A percentile compares a stretch with the other conserved stretches of the same genome.
These are phyloP conservation scores for Picochlorum costavermella DNA, from an alignment of 139 green algal species.

Conservation along the genomic window DNA sequence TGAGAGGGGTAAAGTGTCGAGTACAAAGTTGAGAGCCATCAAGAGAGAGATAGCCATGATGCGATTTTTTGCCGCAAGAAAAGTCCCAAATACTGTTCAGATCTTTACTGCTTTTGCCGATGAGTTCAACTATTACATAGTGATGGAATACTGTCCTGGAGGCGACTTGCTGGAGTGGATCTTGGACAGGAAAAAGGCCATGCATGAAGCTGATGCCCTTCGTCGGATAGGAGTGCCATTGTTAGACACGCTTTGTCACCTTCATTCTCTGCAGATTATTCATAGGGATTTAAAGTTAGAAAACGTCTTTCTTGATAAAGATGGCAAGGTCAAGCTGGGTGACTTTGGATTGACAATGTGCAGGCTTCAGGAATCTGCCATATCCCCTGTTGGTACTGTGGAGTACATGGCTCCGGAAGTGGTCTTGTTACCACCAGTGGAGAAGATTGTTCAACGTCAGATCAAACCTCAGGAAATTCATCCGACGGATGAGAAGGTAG, in stretches of 20 bases:
- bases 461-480: slow-evolving; percentile 35
- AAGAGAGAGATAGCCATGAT: slow-evolving; percentile 64
- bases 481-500: slow-evolving; percentile 54
- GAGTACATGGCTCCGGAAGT: slow-evolving; percentile 75
- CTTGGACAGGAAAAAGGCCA: slow-evolving; percentile 43
- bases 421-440: slow-evolving; percentile 45
- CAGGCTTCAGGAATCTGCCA: slow-evolving; percentile 52
- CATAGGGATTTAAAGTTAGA: slow-evolving; percentile 75
- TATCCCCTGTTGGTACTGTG: slow-evolving; percentile 64
- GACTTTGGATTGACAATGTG: slow-evolving; percentile 65
- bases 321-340: slow-evolving; percentile 41
- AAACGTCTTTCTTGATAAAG: slow-evolving; percentile 59
- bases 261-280: slow-evolving; percentile 55
- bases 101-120: slow-evolving; percentile 58
- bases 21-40: slow-evolving; percentile 50
- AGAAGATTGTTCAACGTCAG: slow-evolving; percentile 37
- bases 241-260: slow-evolving; percentile 34
- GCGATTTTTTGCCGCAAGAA: slow-evolving; percentile 51
- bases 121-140: slow-evolving; percentile 47
- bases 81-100: slow-evolving; percentile 39
- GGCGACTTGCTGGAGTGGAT: slow-evolving; percentile 62
- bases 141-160: slow-evolving; percentile 61
- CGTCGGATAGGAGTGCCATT: slow-evolving; percentile 39
- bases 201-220: slow-evolving; percentile 42
- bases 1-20: slow-evolving; percentile 31